Conservation (phyloP, 148 eudicot species). For the Chenopodium album region DNA sequence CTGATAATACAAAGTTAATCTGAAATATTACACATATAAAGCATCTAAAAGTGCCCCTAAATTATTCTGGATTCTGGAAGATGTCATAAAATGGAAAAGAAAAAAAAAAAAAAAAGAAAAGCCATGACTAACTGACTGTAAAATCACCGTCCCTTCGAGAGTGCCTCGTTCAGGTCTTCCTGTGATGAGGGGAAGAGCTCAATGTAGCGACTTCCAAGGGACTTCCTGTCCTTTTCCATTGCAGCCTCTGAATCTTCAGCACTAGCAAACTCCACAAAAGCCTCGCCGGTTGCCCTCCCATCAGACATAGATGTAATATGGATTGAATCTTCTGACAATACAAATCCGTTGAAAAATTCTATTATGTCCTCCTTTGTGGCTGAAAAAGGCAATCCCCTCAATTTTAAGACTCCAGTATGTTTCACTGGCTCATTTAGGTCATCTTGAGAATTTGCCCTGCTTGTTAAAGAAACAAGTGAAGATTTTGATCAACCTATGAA, state of each 20-base stretch:
- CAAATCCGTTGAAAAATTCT: constrained; percentile 76
- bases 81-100: neutral
- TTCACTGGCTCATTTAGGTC: constrained; percentile 52
- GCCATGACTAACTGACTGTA: neutral
- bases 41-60: neutral
- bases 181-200: constrained; percentile 76
- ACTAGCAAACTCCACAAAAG: constrained; percentile 77
- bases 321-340: constrained; percentile 65
- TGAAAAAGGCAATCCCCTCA: constrained; percentile 97
- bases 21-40: neutral
- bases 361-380: constrained; percentile 85
- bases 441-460: constrained; percentile 48
- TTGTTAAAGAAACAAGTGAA: constrained; percentile 2
- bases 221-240: constrained; percentile 86
- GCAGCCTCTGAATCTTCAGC: constrained; percentile 83
- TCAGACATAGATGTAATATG: constrained; percentile 53
- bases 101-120: no score
- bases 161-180: constrained; percentile 72
- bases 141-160: constrained; percentile 55
- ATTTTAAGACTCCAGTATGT: constrained; percentile 54
- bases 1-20: neutral
- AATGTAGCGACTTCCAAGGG: constrained; percentile 91
- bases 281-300: constrained; percentile 92
- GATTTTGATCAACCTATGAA: neutral
- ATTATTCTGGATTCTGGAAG: neutral